Evolutionary conservation across 148 eudicot species (phyloP).

Genomic region (Rhododendron vialii): DNA sequence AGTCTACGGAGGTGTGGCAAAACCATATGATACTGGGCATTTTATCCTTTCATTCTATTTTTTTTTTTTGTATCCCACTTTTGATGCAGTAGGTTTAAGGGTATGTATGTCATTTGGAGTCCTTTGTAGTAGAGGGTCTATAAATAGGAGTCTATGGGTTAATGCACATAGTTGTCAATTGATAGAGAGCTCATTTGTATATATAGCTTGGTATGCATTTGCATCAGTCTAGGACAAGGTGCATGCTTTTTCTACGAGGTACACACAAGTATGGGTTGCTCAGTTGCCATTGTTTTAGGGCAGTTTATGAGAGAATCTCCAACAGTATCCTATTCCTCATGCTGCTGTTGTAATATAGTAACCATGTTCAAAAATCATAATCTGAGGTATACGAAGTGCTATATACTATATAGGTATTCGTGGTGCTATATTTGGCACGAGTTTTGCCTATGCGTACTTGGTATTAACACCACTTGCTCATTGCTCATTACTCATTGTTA

Average conservation of each 20-base stretch:
- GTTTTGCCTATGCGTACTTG: not conserved
- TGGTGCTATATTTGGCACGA: not conserved
- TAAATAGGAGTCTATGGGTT: not conserved
- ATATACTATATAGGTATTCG: no score
- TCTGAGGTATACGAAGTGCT: no score
- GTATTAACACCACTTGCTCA: not conserved
- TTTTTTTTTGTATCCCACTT: no score
- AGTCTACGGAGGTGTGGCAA: no score
- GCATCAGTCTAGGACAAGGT: not conserved
- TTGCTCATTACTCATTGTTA: not conserved
- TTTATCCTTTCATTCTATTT: no score
- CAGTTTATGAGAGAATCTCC: not conserved
- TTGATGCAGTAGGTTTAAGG: no score
- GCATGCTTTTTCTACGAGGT: not conserved
- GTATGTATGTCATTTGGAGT: no score
- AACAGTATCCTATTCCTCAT: no score
- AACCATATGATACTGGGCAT: no score
- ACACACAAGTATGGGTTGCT: not conserved
- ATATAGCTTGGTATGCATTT: not conserved
- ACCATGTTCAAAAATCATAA: no score
- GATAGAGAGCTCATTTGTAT: not conserved
- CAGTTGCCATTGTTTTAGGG: not conserved
- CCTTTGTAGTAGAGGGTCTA: no score
- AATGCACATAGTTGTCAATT: not conserved
- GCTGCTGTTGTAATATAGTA: no score